A percentile compares a stretch with the other conserved stretches of the same genome.
phyloP scores from a whole-genome alignment of 2,329 filamentous ascomycete species.

The Fusarium algeriense region DNA sequence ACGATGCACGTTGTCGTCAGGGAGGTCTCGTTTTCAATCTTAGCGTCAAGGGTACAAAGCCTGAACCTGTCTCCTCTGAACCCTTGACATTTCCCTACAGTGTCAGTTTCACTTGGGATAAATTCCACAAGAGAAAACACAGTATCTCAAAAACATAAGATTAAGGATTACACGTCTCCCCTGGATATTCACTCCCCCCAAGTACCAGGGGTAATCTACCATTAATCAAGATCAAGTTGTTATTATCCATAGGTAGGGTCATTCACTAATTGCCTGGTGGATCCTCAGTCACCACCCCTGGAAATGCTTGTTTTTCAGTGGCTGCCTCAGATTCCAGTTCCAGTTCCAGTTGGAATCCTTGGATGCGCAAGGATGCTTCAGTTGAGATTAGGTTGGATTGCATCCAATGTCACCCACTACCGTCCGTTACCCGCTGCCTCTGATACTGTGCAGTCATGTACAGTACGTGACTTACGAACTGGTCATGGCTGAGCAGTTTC shows the following conservation, averaged over 20 bases:
- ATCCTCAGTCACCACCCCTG: constrained; percentile 27
- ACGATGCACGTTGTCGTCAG: constrained; percentile 38
- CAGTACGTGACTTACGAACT: constrained; percentile 18
- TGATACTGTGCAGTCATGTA: neutral
- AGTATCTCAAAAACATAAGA: neutral
- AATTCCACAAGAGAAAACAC: constrained; percentile 1
- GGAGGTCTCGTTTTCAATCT: constrained; percentile 16
- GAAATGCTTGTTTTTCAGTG: constrained; percentile 42
- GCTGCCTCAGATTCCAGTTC: constrained; percentile 25
- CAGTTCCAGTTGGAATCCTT: constrained; percentile 26
- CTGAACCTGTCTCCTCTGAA: constrained; percentile 2
- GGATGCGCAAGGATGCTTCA: constrained; percentile 33
- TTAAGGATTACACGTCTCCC: constrained; percentile 1
- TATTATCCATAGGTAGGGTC: neutral
- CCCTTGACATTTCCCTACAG: constrained; percentile 23
- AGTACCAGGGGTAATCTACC: constrained; percentile 15
- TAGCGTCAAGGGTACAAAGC: constrained; percentile 34
- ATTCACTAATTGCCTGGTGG: constrained; percentile 5
- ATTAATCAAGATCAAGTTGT: constrained; percentile 12
- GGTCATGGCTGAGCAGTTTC: constrained; percentile 31
- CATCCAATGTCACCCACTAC: constrained; percentile 29
- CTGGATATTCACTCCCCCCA: constrained; percentile 7
- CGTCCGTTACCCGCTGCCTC: neutral
- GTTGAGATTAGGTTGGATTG: constrained; percentile 40
- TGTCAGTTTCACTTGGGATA: constrained; percentile 17